Percentiles rank a stretch among this genome's conserved stretches.
These are phyloP conservation scores for Aspergillus sojae DNA, from an alignment of 2,329 filamentous ascomycete species.

Conservation along the genomic window DNA sequence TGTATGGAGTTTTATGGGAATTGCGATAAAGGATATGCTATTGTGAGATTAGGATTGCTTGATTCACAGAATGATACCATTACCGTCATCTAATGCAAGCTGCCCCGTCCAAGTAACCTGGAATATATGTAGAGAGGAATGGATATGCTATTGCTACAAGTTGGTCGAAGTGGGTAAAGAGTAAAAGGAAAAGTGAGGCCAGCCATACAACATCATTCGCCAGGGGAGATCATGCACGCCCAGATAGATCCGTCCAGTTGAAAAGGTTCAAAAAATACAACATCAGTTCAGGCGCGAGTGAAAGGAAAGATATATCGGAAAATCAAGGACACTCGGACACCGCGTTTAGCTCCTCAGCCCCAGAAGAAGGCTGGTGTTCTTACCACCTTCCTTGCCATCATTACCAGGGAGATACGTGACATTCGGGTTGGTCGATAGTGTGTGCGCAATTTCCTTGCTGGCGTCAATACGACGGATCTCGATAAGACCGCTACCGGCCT, in stretches of 20 bases:
- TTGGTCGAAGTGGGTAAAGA: conserved; percentile 23
- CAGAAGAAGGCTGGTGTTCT: conserved; percentile 68
- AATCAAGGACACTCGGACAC: conserved; percentile 27
- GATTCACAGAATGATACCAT: conserved; percentile 3
- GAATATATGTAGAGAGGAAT: conserved; percentile 24
- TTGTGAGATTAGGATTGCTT: conserved; percentile 9
- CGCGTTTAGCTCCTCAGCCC: conserved; percentile 60
- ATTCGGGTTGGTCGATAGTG: conserved; percentile 86
- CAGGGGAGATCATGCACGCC: conserved; percentile 32
- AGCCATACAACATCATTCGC: conserved; percentile 31
- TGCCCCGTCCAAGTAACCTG: neutral
- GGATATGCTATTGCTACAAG: conserved; percentile 32
- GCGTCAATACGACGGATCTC: conserved; percentile 98
- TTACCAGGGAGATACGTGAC: conserved; percentile 90
- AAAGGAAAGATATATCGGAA: conserved; percentile 16
- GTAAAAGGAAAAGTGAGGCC: conserved; percentile 21
- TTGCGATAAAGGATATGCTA: neutral
- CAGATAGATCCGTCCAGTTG: conserved; percentile 24
- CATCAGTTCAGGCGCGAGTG: neutral
- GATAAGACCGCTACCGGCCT: conserved; percentile 89
- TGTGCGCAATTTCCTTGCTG: conserved; percentile 90
- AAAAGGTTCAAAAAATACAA: conserved; percentile 6
- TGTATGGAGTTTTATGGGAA: neutral
- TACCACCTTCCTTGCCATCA: conserved; percentile 57
- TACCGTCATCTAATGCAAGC: neutral